A percentile compares a stretch with the other conserved stretches of the same genome.
phyloP scores from a whole-genome alignment of 1,139 yeast genomes.

The Nakaseomyces bracarensis region DNA sequence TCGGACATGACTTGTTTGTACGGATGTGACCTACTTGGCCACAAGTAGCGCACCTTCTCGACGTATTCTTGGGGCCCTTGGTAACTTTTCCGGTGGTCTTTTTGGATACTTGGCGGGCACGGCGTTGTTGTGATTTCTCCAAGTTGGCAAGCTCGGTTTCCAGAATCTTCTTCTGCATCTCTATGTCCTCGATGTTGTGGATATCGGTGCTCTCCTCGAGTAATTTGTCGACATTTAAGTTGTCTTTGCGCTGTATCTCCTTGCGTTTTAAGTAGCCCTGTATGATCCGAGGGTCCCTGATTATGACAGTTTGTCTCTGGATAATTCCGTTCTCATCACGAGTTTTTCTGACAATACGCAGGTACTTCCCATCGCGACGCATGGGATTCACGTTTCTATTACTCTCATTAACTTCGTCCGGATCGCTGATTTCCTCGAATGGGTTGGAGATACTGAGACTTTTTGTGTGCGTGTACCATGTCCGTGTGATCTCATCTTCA shows the following conservation, averaged over 20 bases:
- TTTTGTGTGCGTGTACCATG: constrained; percentile 82
- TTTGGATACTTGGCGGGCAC: constrained; percentile 55
- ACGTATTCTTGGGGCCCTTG: constrained; percentile 49
- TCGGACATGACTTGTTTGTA: constrained; percentile 83
- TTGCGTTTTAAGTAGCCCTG: constrained; percentile 76
- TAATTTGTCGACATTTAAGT: constrained; percentile 29
- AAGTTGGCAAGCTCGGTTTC: constrained; percentile 80
- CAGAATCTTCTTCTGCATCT: constrained; percentile 66
- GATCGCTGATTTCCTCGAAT: constrained; percentile 36
- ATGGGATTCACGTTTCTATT: constrained; percentile 27
- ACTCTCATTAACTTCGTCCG: constrained; percentile 31
- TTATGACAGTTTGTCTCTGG: constrained; percentile 71
- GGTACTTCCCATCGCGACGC: constrained; percentile 37
- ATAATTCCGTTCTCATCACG: constrained; percentile 80
- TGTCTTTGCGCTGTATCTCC: constrained; percentile 56
- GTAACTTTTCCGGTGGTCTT: constrained; percentile 18
- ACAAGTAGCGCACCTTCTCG: constrained; percentile 86
- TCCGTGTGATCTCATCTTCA: constrained; percentile 80
- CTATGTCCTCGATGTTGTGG: constrained; percentile 79
- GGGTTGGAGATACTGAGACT: constrained; percentile 45
- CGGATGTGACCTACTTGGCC: constrained; percentile 93
- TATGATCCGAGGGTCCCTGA: constrained; percentile 79
- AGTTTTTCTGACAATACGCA: constrained; percentile 71
- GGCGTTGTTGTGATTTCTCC: constrained; percentile 63
- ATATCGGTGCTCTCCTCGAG: constrained; percentile 52